Base-by-base conservation (phyloP, 805 yeast genomes). In the Saccharomycopsis fermentans region DNA sequence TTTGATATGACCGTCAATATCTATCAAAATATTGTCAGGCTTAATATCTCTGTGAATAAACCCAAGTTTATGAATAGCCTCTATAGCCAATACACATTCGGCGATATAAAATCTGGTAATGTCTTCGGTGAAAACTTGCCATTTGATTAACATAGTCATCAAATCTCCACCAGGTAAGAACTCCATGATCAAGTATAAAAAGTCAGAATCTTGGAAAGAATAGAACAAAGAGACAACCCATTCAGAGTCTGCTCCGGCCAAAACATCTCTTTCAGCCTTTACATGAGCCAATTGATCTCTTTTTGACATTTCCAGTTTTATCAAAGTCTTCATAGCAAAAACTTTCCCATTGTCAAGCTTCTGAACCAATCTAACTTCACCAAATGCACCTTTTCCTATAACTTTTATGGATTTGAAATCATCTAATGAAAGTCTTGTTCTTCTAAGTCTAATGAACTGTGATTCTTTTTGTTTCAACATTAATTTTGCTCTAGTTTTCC, bases 11-110 rank as follows among this genome's bases (percentile, higher is more conserved):
- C 88, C 88, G 21, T 81, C 75, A 64, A 86, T 86, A 70, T 89
- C 96, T 65, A 89, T 88, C 67, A 89, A 77, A 59, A 89, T 92
- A 68, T 94, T 94, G 76, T 94, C 99, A 0, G 99, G 99, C 72
- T 94, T 94, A 67, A 94, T 92, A 71, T 94, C 99, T 73, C 99
- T 81, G 72, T 94, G 99, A 68, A 94, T 94, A 69, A 90, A 90
- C 0, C 97, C 97, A 36, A 90, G 76, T 70, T 87, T 88, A 73
- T 90, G 97, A 65, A 90, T 85, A 4, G 96, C 96, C 68, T 91
- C 97, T 61, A 90, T 90, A 2, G 97, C 97, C 67, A 91, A 77
- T 11, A 90, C 96, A 77, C 96, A 90, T 71, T 90, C 97, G 1
- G 97, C 97, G 84, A 90, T 90, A 71, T 91, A 90, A 70, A 90